Percentiles rank a stretch among this genome's conserved stretches.
Conservation (phyloP, 2,329 filamentous ascomycete species). For the Ophiostoma tasmaniense region DNA sequence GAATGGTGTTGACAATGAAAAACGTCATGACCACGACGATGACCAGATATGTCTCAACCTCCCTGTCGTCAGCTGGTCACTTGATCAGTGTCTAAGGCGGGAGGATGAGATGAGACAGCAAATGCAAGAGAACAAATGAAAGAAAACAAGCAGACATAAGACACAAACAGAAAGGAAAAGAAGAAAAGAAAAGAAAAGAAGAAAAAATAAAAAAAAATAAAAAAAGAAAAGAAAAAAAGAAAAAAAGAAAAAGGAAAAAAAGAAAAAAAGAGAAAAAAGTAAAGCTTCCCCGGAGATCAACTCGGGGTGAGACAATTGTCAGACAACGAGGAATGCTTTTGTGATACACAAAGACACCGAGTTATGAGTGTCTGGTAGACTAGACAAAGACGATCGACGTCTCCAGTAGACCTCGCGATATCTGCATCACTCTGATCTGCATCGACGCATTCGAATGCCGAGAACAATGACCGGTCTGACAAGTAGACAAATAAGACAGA, state of each 20-base stretch:
- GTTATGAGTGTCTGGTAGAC: no score
- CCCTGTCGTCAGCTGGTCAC: background rate
- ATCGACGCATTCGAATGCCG: background rate
- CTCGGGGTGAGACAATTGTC: background rate
- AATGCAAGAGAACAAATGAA: no score
- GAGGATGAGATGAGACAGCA: background rate
- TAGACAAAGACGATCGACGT: no score
- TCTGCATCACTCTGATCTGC: background rate
- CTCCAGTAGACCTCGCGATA: background rate
- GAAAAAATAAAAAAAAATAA: background rate
- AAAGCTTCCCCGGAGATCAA: background rate
- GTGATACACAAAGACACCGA: no score
- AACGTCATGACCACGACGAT: background rate
- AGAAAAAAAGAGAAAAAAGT: background rate
- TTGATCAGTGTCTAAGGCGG: background rate
- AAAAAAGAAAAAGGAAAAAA: background rate
- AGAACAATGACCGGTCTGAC: background rate
- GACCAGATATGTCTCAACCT: background rate
- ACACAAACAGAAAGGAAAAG: background rate
- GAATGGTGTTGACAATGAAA: background rate
- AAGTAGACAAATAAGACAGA: no score
- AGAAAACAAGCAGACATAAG: background rate
- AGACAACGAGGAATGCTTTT: background rate
- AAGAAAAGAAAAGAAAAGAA: background rate
- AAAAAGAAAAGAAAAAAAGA: background rate